These are phyloP conservation scores for Gamarada debralockiae DNA, from an alignment of 495 filamentous ascomycete species.

Conservation along the genomic window DNA sequence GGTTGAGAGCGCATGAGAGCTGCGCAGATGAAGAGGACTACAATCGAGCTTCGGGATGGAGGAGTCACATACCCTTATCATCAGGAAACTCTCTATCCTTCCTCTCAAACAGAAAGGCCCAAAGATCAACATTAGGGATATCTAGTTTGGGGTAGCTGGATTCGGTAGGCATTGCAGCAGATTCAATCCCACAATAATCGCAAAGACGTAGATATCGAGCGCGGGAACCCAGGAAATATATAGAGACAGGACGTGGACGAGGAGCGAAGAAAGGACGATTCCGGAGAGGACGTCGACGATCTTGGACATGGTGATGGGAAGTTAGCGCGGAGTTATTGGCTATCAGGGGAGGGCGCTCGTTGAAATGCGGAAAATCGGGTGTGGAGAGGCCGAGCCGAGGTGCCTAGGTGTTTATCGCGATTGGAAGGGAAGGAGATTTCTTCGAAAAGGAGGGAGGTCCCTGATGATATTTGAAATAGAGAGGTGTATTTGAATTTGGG, in stretches of 20 bases:
- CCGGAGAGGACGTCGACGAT: constrained; percentile 8
- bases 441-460: too few species aligned
- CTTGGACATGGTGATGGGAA: constrained; percentile 4
- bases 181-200: constrained; percentile 17
- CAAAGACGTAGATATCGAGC: constrained; percentile 13
- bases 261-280: constrained; percentile 12
- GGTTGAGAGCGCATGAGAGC: too few species aligned
- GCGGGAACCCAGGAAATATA: constrained; percentile 18
- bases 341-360: background rate
- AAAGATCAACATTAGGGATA: constrained; percentile 69
- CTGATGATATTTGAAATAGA: too few species aligned
- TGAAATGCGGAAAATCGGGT: background rate
- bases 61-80: constrained; percentile 50
- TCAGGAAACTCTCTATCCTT: constrained; percentile 65
- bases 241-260: constrained; percentile 8
- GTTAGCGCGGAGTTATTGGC: too few species aligned
- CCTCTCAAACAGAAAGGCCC: constrained; percentile 75
- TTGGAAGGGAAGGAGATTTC: too few species aligned
- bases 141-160: constrained; percentile 52
- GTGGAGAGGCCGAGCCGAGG: background rate
- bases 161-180: constrained; percentile 28
- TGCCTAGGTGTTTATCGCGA: too few species aligned
- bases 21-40: background rate
- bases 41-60: background rate
- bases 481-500: too few species aligned